A percentile compares a stretch with the other conserved stretches of the same genome.
These are phyloP conservation scores for Fragilariopsis cylindrus DNA, from an alignment of 108 stramenopile genomes.

Conservation along the genomic window DNA sequence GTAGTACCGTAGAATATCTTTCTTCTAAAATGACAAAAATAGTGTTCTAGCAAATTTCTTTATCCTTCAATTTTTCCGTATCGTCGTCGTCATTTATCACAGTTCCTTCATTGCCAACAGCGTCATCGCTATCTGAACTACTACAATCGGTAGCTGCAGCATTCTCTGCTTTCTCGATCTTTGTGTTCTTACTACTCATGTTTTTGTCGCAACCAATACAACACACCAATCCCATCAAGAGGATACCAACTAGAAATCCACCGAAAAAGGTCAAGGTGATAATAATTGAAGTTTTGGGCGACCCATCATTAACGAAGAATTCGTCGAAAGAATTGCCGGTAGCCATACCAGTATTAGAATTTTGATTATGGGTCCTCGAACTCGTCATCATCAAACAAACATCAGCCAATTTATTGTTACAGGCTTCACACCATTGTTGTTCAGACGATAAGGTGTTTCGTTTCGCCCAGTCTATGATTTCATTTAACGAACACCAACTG, in stretches of 20 bases:
- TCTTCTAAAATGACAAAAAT: too few species aligned
- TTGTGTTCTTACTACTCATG: background rate
- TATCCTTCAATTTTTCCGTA: background rate
- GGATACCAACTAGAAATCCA: slow-evolving; percentile 19
- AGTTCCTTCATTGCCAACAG: background rate
- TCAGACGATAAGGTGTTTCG: slow-evolving; percentile 9
- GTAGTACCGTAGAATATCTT: too few species aligned
- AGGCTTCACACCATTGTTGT: slow-evolving; percentile 45
- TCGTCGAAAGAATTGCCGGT: background rate
- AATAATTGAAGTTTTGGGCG: background rate
- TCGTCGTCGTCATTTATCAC: background rate
- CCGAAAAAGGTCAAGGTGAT: slow-evolving; percentile 25
- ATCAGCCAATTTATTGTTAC: slow-evolving; percentile 36
- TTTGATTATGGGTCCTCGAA: background rate
- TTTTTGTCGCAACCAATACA: background rate
- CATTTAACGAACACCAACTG: slow-evolving; percentile 19
- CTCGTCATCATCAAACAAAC: slow-evolving; percentile 26
- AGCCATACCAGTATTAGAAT: background rate
- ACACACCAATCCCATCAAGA: slow-evolving; percentile 10
- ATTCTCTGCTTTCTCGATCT: too few species aligned
- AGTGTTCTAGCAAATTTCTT: slow-evolving; percentile 8
- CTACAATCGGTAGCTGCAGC: too few species aligned
- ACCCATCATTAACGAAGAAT: background rate
- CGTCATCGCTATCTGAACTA: too few species aligned
- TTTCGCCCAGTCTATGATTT: slow-evolving; percentile 24